Percentiles rank a stretch among this genome's conserved stretches.
Evolutionary conservation across 345 rosid genomes (phyloP).

Genomic region (Combretum micranthum): DNA sequence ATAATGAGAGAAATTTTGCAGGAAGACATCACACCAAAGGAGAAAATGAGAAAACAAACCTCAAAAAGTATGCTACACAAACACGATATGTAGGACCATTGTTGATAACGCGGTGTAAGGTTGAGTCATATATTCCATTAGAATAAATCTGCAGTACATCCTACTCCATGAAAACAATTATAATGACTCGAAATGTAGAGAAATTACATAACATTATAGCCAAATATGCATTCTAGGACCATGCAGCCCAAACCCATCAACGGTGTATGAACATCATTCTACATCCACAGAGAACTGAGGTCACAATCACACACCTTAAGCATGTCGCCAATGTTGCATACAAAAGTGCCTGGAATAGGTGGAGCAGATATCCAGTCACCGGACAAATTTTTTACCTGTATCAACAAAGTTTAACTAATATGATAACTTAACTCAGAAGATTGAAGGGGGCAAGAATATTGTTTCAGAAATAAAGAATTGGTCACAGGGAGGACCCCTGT

Average conservation of each 20-base stretch:
- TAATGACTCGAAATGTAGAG: background rate
- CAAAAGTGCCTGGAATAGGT: slow-evolving; percentile 76
- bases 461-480: too few relatives aligned
- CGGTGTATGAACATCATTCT: background rate
- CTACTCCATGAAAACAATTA: background rate
- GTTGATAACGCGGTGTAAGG: slow-evolving; percentile 69
- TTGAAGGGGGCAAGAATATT: background rate
- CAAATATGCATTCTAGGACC: too few relatives aligned
- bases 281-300: background rate
- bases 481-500: too few relatives aligned
- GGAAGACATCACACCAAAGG: background rate
- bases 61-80: slow-evolving; percentile 68
- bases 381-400: slow-evolving; percentile 65
- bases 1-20: background rate
- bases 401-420: slow-evolving; percentile 4
- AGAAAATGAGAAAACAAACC: slow-evolving; percentile 29
- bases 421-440: background rate
- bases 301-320: slow-evolving; percentile 43
- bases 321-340: slow-evolving; percentile 96
- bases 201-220: background rate
- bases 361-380: slow-evolving; percentile 89
- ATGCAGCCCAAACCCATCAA: too few relatives aligned
- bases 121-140: slow-evolving; percentile 78
- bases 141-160: slow-evolving; percentile 54
- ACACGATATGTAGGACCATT: slow-evolving; percentile 49